These are phyloP conservation scores for Brasenia schreberi DNA, from an alignment of 164 flowering plant species.

Conservation along the genomic window DNA sequence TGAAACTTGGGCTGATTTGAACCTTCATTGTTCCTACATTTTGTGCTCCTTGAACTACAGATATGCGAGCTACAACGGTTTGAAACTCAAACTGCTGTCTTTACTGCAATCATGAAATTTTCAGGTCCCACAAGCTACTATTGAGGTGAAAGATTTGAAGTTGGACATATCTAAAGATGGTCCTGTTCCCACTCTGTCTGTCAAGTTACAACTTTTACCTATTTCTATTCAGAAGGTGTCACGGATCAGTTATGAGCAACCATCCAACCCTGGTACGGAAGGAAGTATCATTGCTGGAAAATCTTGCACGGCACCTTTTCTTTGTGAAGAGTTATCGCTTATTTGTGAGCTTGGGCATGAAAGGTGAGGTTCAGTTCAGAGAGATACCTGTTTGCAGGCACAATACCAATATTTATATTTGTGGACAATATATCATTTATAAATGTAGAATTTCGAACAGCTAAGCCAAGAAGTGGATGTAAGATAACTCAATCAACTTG, in stretches of 20 bases:
- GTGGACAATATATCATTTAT: no score
- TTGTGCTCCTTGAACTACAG: no score
- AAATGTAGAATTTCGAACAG: no score
- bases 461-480: no score
- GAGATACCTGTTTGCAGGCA: background rate
- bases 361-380: slow-evolving; percentile 34
- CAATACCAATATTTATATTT: no score
- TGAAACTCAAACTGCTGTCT: background rate
- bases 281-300: slow-evolving; percentile 27
- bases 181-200: slow-evolving; percentile 47
- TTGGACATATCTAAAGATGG: slow-evolving; percentile 80
- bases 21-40: no score
- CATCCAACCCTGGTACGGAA: slow-evolving; percentile 24
- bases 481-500: no score
- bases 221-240: slow-evolving; percentile 48
- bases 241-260: slow-evolving; percentile 43
- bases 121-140: slow-evolving; percentile 46
- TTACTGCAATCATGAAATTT: background rate
- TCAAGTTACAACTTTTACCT: slow-evolving; percentile 63
- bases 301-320: slow-evolving; percentile 32
- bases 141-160: slow-evolving; percentile 71
- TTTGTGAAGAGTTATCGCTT: slow-evolving; percentile 69
- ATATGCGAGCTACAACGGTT: no score
- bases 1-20: no score
- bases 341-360: slow-evolving; percentile 75